Percentiles rank a stretch among this genome's conserved stretches.
Conservation (phyloP, 164 flowering plant genomes). For the Tetracentron sinense region DNA sequence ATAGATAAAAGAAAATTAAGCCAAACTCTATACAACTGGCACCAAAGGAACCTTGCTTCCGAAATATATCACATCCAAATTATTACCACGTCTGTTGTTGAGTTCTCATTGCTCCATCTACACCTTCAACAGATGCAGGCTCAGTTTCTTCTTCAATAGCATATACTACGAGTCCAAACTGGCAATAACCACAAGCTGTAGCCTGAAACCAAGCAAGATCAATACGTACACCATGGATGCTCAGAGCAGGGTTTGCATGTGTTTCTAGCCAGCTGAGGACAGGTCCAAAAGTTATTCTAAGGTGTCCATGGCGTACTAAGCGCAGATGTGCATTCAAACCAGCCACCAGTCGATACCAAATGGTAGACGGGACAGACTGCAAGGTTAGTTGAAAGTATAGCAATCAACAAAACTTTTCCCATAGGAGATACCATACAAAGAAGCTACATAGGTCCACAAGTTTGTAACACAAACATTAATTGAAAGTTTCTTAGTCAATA, state of each 20-base stretch:
- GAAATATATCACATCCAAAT: background rate
- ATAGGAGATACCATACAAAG: background rate
- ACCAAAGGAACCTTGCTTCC: background rate
- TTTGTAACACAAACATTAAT: background rate
- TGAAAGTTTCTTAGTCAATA: background rate
- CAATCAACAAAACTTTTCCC: background rate
- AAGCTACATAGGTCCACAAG: too few species aligned
- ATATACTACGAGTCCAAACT: constrained; percentile 69
- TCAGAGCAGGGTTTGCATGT: constrained; percentile 75
- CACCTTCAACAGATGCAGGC: constrained; percentile 23
- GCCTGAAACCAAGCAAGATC: constrained; percentile 82
- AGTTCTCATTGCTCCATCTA: constrained; percentile 22
- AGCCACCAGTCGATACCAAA: constrained; percentile 87
- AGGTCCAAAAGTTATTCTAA: constrained; percentile 48
- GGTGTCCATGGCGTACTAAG: constrained; percentile 65
- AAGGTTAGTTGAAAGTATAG: background rate
- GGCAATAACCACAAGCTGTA: constrained; percentile 62
- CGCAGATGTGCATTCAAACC: constrained; percentile 95
- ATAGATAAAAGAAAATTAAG: background rate
- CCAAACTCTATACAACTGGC: background rate
- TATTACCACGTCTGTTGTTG: constrained; percentile 47
- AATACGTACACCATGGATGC: constrained; percentile 53
- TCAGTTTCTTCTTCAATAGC: constrained; percentile 41
- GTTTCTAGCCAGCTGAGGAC: constrained; percentile 78
- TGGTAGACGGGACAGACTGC: constrained; percentile 85